Percentiles rank a stretch among this genome's conserved stretches.
Conservation (phyloP, 768 basidiomycete genomes). For the Boletus pseudo-olivaceus region DNA sequence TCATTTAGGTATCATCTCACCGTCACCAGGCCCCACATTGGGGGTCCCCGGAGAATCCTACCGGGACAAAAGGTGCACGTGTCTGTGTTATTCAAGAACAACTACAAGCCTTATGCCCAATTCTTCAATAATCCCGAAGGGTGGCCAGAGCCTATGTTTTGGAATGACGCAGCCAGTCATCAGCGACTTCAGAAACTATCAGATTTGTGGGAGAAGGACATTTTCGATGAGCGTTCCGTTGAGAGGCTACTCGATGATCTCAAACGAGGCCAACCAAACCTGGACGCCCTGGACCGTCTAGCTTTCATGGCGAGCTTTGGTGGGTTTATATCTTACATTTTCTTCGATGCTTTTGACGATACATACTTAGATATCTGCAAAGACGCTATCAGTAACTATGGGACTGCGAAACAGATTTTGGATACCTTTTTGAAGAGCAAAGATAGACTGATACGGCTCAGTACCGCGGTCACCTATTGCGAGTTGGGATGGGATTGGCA, state of each 20-base stretch:
- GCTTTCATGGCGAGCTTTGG: conserved; percentile 31
- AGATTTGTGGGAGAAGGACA: conserved; percentile 28
- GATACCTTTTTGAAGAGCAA: conserved; percentile 11
- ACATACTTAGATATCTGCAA: conserved; percentile 15
- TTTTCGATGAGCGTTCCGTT: conserved; percentile 23
- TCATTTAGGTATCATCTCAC: conserved; percentile 5
- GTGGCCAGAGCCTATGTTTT: conserved; percentile 31
- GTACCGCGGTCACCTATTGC: conserved; percentile 25
- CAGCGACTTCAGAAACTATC: conserved; percentile 15
- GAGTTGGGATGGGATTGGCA: conserved; percentile 25
- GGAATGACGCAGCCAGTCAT: conserved; percentile 26
- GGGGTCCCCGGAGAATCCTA: conserved; percentile 24
- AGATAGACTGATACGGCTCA: conserved; percentile 20
- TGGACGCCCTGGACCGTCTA: conserved; percentile 26
- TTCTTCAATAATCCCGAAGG: conserved; percentile 19
- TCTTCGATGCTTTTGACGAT: background rate
- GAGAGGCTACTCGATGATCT: conserved; percentile 18
- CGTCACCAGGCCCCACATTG: conserved; percentile 23
- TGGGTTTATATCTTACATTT: background rate
- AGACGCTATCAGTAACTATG: background rate
- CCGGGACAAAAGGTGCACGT: conserved; percentile 32
- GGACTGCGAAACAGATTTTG: conserved; percentile 8
- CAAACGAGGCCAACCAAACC: conserved; percentile 9
- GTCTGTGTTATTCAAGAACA: conserved; percentile 28
- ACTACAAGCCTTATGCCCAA: conserved; percentile 26